Percentiles rank a stretch among this genome's conserved stretches.
Conservation (phyloP, 1,139 yeast species). For the Sugiyamaella castrensis region DNA sequence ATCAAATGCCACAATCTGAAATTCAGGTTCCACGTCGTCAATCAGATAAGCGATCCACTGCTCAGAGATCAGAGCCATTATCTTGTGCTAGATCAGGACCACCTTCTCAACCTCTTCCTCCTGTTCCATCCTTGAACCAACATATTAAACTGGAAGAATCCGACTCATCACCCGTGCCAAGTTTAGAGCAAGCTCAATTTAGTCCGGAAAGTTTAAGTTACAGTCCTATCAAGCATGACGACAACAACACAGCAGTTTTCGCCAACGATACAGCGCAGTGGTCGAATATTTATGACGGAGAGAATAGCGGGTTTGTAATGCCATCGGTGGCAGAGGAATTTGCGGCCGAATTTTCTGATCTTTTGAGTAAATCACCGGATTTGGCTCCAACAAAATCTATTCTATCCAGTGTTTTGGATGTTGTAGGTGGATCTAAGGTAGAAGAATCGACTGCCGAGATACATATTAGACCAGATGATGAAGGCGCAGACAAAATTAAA, state of each 20-base stretch:
- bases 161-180: conserved; percentile 25
- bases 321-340: conserved; percentile 22
- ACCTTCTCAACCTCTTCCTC: conserved; percentile 7
- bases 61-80: background rate
- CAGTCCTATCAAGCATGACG: conserved; percentile 19
- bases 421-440: no score
- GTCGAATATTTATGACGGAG: background rate
- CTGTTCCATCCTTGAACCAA: background rate
- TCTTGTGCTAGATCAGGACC: background rate
- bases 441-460: no score
- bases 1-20: no score
- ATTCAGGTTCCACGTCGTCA: no score
- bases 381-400: background rate
- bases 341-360: conserved; percentile 25
- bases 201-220: conserved; percentile 17
- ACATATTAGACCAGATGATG: background rate
- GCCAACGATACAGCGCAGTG: conserved; percentile 3
- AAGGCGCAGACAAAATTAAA: background rate
- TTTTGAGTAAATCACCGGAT: conserved; percentile 11
- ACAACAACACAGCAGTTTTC: conserved; percentile 3
- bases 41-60: background rate
- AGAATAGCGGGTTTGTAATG: conserved; percentile 1
- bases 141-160: conserved; percentile 4
- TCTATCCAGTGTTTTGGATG: background rate
- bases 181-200: conserved; percentile 17